Evolutionary conservation across 192 early-diverging fungal genomes (phyloP).

Genomic region (Coemansia furcata): DNA sequence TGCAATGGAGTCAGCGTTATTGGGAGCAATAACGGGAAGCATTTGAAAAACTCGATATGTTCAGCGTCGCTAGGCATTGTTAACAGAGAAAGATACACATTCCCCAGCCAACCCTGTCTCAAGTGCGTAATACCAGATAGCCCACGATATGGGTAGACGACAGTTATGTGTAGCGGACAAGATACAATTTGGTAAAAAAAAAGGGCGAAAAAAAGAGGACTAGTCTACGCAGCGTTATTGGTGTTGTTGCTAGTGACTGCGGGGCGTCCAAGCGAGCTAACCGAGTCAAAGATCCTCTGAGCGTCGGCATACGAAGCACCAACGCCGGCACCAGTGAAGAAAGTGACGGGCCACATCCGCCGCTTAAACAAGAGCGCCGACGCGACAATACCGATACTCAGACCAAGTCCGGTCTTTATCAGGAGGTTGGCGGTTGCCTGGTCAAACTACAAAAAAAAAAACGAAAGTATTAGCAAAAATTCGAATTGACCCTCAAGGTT

Average conservation of each 20-base stretch:
- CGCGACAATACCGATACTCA: constrained; percentile 82
- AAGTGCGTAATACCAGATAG: not conserved
- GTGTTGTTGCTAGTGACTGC: not conserved
- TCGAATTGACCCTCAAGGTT: not conserved
- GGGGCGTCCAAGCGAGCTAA: constrained; percentile 34
- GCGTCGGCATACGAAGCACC: constrained; percentile 82
- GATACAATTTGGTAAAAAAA: not conserved
- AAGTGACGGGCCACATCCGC: constrained; percentile 82
- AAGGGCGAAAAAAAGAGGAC: not conserved
- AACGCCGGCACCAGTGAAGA: constrained; percentile 77
- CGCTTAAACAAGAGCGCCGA: constrained; percentile 84
- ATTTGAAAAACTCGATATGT: constrained; percentile 38
- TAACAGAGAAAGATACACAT: not conserved
- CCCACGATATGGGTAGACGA: not conserved
- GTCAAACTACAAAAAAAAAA: constrained; percentile 69
- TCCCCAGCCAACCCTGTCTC: not conserved
- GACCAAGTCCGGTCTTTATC: constrained; percentile 77
- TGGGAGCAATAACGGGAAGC: constrained; percentile 39
- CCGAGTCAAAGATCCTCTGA: constrained; percentile 57
- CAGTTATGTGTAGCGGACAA: not conserved
- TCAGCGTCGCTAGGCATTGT: constrained; percentile 18
- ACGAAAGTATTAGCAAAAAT: not conserved
- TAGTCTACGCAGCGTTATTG: not conserved
- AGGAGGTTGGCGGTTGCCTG: constrained; percentile 76
- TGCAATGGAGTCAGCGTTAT: constrained; percentile 27